A percentile compares a stretch with the other conserved stretches of the same genome.
These are phyloP conservation scores for Haplosporangium sp. DNA, from an alignment of 371 early-diverging fungal species.

Conservation along the genomic window DNA sequence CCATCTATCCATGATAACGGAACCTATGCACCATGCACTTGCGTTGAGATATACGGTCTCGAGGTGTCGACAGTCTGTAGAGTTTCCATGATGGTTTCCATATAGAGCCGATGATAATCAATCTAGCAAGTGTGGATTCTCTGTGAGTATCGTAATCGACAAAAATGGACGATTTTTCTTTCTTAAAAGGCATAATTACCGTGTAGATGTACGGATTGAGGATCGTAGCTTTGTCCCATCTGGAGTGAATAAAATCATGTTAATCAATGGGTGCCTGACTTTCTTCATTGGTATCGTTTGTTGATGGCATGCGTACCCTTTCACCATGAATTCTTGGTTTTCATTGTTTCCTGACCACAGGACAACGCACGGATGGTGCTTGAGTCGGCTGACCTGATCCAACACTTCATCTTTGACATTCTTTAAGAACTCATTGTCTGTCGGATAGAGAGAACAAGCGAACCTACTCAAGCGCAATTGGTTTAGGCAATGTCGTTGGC, in stretches of 20 bases:
- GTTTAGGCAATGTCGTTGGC: background rate
- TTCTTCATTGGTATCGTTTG: background rate
- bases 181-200: constrained; percentile 5
- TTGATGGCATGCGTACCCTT: constrained; percentile 19
- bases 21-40: background rate
- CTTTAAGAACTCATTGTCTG: constrained; percentile 53
- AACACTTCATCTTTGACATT: constrained; percentile 57
- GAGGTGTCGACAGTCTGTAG: constrained; percentile 19
- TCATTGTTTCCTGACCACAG: constrained; percentile 70
- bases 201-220: constrained; percentile 44
- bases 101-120: constrained; percentile 40
- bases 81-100: constrained; percentile 34
- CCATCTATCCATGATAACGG: no score
- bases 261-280: background rate
- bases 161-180: background rate
- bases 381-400: constrained; percentile 53
- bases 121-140: constrained; percentile 5
- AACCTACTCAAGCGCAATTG: constrained; percentile 36
- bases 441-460: constrained; percentile 64
- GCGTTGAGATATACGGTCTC: constrained; percentile 41
- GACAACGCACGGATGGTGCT: constrained; percentile 56
- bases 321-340: constrained; percentile 58
- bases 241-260: background rate
- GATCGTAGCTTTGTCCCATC: constrained; percentile 40
- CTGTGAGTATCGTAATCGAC: background rate